Evolutionary conservation across 192 early-diverging fungal species (phyloP).

Genomic region (Coemansia sp.): DNA sequence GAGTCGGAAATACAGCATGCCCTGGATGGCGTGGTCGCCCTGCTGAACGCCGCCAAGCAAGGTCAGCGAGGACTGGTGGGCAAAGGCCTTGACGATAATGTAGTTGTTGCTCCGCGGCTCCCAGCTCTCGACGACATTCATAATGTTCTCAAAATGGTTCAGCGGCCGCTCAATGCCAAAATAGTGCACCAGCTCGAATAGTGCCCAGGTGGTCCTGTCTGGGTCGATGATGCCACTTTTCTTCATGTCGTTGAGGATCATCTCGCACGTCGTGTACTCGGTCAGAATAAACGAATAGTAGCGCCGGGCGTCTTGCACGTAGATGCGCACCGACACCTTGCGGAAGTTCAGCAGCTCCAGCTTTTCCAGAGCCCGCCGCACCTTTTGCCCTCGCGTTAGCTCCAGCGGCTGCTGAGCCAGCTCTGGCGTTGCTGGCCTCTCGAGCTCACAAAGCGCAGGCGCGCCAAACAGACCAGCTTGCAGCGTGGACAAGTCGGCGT

Average conservation of each 20-base stretch:
- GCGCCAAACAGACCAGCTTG: neutral
- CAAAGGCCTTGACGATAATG: conserved; percentile 72
- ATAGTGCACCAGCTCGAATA: conserved; percentile 89
- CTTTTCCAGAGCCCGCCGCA: conserved; percentile 46
- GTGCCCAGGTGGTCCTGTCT: conserved; percentile 63
- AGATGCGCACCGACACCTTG: conserved; percentile 75
- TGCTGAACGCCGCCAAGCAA: conserved; percentile 29
- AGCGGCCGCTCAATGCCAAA: conserved; percentile 86
- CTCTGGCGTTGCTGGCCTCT: neutral
- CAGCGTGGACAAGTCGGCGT: neutral
- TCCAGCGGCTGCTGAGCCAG: conserved; percentile 14
- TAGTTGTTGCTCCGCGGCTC: conserved; percentile 71
- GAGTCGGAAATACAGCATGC: conserved; percentile 69
- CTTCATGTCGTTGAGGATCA: conserved; percentile 68
- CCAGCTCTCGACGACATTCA: conserved; percentile 81
- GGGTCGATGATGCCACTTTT: conserved; percentile 57
- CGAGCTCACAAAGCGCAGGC: neutral
- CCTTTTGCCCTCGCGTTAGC: conserved; percentile 47
- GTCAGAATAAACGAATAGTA: conserved; percentile 81
- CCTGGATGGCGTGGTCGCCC: conserved; percentile 54
- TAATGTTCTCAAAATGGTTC: conserved; percentile 85
- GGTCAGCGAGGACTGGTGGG: conserved; percentile 23
- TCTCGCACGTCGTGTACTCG: conserved; percentile 65
- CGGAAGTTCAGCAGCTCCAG: conserved; percentile 39
- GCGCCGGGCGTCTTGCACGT: conserved; percentile 72